Base-by-base conservation (phyloP, 306 rosid genomes). In the Potentilla sterilis region DNA sequence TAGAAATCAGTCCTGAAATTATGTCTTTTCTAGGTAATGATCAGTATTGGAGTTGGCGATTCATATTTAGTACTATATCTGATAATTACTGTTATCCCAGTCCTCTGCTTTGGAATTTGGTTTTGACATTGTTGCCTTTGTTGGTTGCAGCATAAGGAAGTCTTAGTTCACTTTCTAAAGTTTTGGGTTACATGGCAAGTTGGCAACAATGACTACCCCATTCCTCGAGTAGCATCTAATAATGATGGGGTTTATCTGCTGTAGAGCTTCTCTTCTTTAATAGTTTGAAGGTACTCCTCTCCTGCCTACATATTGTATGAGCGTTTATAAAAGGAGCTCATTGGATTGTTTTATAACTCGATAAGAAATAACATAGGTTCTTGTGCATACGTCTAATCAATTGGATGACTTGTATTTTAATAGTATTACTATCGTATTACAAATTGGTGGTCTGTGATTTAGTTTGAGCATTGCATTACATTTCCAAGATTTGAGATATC, bases 231-330 rank as follows among this genome's bases (percentile, higher is more conserved):
- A 82, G 83, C 88, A 77, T 92, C 96, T 35, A 90, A 92, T 79
- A 88, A 83, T 69, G 98, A 94, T 75, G 98, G 90, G 93, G 86
- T 87, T 87, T 90, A 87, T 72, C 92, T 95, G 97, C 88, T 87
- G 54, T 97, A 92, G 72, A 89, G 97, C 85, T 77, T 92, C 85
- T 95, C 55, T 94, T 92, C 81, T 89, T 93, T 79, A 96, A 95
- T 80, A 86, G 97, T 84, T 89, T 95, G 22, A 89, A 81, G 96
- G 97, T 90, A 85, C 57, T 38, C 61, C n/a, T 35, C 61, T 48
- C 44, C 19, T 81, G 43, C 68, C 15, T 18, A 49, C 8, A 18
- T 46, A 46, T 46, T 4, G 6, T 47, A 51, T 16, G 51, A 13
- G 15, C 49, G 16, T 2, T 46, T 46, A 12, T 46, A 46, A 11